phyloP scores from a whole-genome alignment of 2,329 filamentous ascomycete genomes.

The Ceratocystis alfenasii region DNA sequence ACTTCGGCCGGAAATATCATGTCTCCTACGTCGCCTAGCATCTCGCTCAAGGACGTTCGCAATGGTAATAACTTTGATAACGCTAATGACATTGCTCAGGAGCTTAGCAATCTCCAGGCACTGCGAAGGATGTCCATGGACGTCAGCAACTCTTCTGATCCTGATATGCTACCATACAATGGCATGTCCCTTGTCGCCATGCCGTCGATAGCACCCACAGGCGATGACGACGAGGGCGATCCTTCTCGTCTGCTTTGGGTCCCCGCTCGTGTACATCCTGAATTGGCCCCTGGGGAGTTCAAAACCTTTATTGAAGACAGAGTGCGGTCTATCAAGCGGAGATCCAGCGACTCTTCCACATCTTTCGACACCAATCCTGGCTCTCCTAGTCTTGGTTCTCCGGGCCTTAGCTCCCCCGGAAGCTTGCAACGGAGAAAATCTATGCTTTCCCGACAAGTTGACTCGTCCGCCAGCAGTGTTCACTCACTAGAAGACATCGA shows the following conservation, averaged over 20 bases:
- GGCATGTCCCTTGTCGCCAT: conserved; percentile 54
- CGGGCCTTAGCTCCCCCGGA: conserved; percentile 31
- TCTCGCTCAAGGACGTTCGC: conserved; percentile 43
- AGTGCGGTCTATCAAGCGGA: conserved; percentile 75
- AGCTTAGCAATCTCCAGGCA: conserved; percentile 83
- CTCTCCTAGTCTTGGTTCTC: conserved; percentile 29
- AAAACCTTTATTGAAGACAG: conserved; percentile 92
- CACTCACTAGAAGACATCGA: conserved; percentile 75
- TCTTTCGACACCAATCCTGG: conserved; percentile 37
- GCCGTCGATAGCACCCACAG: conserved; percentile 58
- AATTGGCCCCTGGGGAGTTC: conserved; percentile 90
- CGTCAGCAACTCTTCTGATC: conserved; percentile 58
- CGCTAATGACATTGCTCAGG: conserved; percentile 78
- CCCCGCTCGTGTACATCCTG: conserved; percentile 83
- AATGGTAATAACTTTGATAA: conserved; percentile 69
- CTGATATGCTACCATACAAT: conserved; percentile 64
- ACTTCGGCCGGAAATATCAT: conserved; percentile 23
- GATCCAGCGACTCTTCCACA: conserved; percentile 60
- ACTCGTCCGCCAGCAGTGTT: conserved; percentile 51
- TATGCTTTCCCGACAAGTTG: conserved; percentile 86
- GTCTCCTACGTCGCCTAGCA: conserved; percentile 41
- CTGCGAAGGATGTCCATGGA: conserved; percentile 92
- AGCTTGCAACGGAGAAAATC: conserved; percentile 79
- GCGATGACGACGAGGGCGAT: conserved; percentile 73
- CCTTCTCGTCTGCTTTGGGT: conserved; percentile 89